Evolutionary conservation across 140 eudicot genomes (phyloP), one percentile per base, ranked within the genome.

Genomic region (Cichorium intybus): DNA sequence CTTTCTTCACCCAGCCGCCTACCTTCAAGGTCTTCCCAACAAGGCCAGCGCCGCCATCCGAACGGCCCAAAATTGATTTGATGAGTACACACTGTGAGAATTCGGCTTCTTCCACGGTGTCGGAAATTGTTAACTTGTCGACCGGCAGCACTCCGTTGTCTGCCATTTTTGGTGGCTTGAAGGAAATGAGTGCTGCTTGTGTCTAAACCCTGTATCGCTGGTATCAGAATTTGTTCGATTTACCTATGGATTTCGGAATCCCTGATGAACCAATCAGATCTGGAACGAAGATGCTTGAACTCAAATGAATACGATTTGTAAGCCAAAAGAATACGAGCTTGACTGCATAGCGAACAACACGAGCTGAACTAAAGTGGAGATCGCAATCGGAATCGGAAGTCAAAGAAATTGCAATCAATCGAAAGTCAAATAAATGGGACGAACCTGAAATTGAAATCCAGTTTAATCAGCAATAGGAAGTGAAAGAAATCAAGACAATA

Each of bases 1-100:
- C 98, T 10, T 88, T 88, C 69, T 88, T 88, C 21, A 92, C 98
- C 96, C 96, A 92, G 1, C 96, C 98, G 3, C 96, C 98, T 17
- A 92, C 78, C 31, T 61, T 77, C 41, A 83, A 76, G 4, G 60
- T 71, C 41, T 77, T 72, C 8, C 96, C 95, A 7, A 87, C 76
- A 0, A 92, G 79, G 0, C 82, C 85, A 34, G 89, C 88, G 45
- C 98, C 96, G 68, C 83, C 86, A 72, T 92, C 98, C 26, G 84
- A 70, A 0, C 91, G 89, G 69, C 52, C 5, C 3, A 92, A 45
- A 66, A 88, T 85, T 63, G 92, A 62, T 2, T 75, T 66, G 85
- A 92, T 88, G 39, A 51, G 83, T 24, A 77, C 86, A 1, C 91
- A 96, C 9, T 91, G 79, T 3, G 96, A 87, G 83, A 82, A 91